Percentiles rank a stretch among this genome's conserved stretches.
These are phyloP conservation scores for Talaromyces proteolyticus DNA, from an alignment of 495 filamentous ascomycete genomes.

Conservation along the genomic window DNA sequence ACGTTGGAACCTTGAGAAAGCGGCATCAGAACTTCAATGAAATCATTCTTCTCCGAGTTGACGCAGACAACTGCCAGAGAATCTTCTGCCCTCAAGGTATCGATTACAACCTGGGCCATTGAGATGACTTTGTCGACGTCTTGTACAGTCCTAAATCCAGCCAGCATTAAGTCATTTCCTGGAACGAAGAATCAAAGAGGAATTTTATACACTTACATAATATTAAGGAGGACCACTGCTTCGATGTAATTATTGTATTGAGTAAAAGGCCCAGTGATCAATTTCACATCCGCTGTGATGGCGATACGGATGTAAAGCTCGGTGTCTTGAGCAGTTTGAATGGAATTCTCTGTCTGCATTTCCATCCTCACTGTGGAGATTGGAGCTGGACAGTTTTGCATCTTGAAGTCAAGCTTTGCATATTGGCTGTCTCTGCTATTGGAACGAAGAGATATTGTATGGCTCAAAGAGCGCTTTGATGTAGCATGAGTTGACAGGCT, in stretches of 20 bases:
- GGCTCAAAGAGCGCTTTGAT: background rate
- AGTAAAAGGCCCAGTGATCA: conserved; percentile 12
- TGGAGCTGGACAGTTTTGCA: conserved; percentile 2
- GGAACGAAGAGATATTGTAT: background rate
- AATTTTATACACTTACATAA: conserved; percentile 7
- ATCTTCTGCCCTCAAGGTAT: background rate
- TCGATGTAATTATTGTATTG: conserved; percentile 3
- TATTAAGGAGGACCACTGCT: conserved; percentile 11
- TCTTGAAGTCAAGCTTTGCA: background rate
- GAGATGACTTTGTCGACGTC: conserved; percentile 1
- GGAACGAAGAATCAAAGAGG: background rate
- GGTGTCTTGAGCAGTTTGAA: conserved; percentile 9
- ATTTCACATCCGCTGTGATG: conserved; percentile 17
- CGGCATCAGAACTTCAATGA: conserved; percentile 1
- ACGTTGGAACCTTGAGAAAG: background rate
- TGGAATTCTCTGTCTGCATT: conserved; percentile 4
- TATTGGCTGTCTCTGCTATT: background rate
- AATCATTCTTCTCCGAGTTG: background rate
- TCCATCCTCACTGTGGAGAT: conserved; percentile 11
- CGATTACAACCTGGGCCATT: conserved; percentile 1
- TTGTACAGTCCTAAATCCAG: background rate
- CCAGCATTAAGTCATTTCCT: background rate
- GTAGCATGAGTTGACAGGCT: background rate
- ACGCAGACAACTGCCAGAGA: conserved; percentile 1
- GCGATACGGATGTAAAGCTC: conserved; percentile 18